Base-by-base conservation (phyloP, 805 yeast species). In the Nakazawaea holstii region DNA sequence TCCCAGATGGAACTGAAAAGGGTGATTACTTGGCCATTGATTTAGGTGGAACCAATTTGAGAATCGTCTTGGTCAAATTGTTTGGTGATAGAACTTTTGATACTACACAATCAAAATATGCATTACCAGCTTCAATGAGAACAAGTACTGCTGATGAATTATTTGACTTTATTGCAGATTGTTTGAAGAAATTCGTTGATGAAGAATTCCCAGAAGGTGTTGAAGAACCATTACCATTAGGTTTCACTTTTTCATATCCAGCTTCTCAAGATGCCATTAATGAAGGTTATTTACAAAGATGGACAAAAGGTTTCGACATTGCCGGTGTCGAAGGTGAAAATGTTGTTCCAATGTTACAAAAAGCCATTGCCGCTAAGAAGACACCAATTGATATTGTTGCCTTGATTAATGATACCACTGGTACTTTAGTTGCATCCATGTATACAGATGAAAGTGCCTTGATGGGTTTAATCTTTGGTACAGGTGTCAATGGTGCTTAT, bases 231-330 rank as follows among this genome's bases (percentile, higher is more conserved):
- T 68, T 87, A 51, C 91, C 95, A 46, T 76, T 92, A 60, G 98
- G 99, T 42, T 92, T 92, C 79, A 92, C 98, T 35, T 92, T 92
- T 73, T 84, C 95, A 11, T 92, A 84, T 73, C 97, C 98, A 17
- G 86, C 87, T 37, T 72, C 85, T 37, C 99, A 92, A 70, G 65
- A 72, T 55, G 85, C 86, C 51, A 88, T 92, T 66, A 85, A 88
- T 73, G 74, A 77, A 56, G 99, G 98, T 66, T 63, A 85, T 48
- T 77, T 92, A 62, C 96, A 89, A 74, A 79, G 92, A 68, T 92
- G 98, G 98, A 92, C 98, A 53, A 92, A 92, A 73, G 99, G 98
- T 55, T 92, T 87, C 69, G 96, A 92, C 67, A 89, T 92, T 57
- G 85, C 79, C 50, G 88, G 84, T 50, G 97, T 92, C 49, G 98